These are phyloP conservation scores for Lactarius hatsudake DNA, from an alignment of 768 basidiomycete species.

Conservation along the genomic window DNA sequence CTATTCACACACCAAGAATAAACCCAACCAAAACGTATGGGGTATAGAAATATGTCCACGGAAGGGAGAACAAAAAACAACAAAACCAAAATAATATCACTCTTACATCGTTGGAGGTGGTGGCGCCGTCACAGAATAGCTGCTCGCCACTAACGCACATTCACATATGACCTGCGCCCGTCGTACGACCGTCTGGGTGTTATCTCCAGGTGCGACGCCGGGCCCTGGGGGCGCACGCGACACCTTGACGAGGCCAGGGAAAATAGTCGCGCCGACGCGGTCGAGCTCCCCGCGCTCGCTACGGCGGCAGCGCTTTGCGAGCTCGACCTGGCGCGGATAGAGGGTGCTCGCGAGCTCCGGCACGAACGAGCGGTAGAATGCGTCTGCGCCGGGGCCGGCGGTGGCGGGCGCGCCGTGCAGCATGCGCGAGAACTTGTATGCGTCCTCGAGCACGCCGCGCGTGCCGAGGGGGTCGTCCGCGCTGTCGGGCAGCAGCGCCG, in stretches of 20 bases:
- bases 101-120: constrained; percentile 5
- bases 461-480: constrained; percentile 39
- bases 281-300: constrained; percentile 74
- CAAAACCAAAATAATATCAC: background rate
- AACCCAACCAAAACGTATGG: background rate
- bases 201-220: constrained; percentile 43
- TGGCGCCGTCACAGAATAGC: constrained; percentile 11
- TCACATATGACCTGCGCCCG: constrained; percentile 86
- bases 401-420: constrained; percentile 66
- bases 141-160: constrained; percentile 55
- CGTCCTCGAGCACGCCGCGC: constrained; percentile 62
- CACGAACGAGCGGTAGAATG: constrained; percentile 84
- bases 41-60: background rate
- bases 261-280: constrained; percentile 78
- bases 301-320: constrained; percentile 76
- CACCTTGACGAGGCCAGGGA: constrained; percentile 86
- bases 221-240: constrained; percentile 41
- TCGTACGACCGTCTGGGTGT: constrained; percentile 69
- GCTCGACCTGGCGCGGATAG: constrained; percentile 77
- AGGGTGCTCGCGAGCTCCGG: constrained; percentile 76
- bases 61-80: background rate
- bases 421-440: constrained; percentile 82
- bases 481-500: constrained; percentile 43
- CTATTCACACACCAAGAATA: background rate
- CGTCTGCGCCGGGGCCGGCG: constrained; percentile 51